These are phyloP conservation scores for Artomyces pyxidatus DNA, from an alignment of 768 basidiomycete species.

Conservation along the genomic window DNA sequence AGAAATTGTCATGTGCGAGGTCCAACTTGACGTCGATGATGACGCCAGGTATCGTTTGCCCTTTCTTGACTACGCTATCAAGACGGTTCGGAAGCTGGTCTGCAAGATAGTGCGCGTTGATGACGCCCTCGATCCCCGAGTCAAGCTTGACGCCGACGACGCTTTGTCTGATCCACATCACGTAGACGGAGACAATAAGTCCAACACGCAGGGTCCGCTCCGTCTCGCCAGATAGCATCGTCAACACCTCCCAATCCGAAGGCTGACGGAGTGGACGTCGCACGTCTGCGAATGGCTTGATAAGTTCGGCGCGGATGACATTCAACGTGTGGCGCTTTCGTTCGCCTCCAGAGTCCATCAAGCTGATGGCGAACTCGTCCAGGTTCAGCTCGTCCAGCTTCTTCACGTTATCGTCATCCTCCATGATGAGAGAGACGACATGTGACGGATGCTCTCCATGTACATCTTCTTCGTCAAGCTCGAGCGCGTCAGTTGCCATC, in stretches of 20 bases:
- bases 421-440: constrained; percentile 80
- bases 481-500: constrained; percentile 96
- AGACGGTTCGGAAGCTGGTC: constrained; percentile 32
- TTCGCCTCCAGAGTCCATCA: constrained; percentile 75
- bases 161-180: constrained; percentile 45
- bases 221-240: constrained; percentile 95
- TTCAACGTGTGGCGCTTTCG: constrained; percentile 87
- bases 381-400: constrained; percentile 88
- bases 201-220: constrained; percentile 65
- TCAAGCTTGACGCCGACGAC: constrained; percentile 72
- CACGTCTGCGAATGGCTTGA: constrained; percentile 71
- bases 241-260: constrained; percentile 72
- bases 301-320: constrained; percentile 79
- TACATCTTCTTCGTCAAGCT: constrained; percentile 95
- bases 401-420: constrained; percentile 64
- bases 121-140: constrained; percentile 83
- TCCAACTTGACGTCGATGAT: constrained; percentile 67
- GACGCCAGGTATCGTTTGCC: constrained; percentile 73
- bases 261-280: constrained; percentile 60
- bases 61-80: constrained; percentile 53
- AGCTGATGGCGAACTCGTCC: constrained; percentile 92
- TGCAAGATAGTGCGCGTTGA: constrained; percentile 51
- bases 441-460: constrained; percentile 89
- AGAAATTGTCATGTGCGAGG: constrained; percentile 51
- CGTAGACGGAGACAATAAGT: constrained; percentile 71